Evolutionary conservation across 2,329 filamentous ascomycete species (phyloP).

Genomic region (Cercospora sojina): DNA sequence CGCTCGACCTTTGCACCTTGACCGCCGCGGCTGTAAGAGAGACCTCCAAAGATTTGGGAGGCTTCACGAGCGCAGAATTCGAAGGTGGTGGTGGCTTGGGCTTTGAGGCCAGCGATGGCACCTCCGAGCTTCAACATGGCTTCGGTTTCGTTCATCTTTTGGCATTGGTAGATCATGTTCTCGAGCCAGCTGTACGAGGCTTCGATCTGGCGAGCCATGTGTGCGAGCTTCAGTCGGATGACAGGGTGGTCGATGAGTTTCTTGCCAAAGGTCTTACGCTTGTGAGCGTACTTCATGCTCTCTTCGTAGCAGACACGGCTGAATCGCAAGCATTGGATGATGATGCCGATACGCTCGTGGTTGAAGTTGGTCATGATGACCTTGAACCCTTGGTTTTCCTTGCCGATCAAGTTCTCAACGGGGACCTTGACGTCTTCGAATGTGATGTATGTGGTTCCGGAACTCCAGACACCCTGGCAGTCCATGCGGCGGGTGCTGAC

Average conservation of each 20-base stretch:
- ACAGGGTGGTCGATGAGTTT: conserved; percentile 91
- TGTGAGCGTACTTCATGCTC: conserved; percentile 93
- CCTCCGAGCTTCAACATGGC: conserved; percentile 95
- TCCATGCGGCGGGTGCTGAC: conserved; percentile 95
- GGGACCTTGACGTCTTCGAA: conserved; percentile 99
- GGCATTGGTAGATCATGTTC: conserved; percentile 88
- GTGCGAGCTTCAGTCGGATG: conserved; percentile 82
- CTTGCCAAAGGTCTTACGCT: conserved; percentile 95
- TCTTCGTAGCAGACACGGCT: conserved; percentile 96
- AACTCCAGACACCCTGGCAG: conserved; percentile 95
- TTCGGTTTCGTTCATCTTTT: conserved; percentile 89
- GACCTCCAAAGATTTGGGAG: conserved; percentile 92
- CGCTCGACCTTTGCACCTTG: conserved; percentile 95
- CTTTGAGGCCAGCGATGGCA: conserved; percentile 90
- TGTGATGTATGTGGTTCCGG: conserved; percentile 93
- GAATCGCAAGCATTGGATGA: conserved; percentile 96
- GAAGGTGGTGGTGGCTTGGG: conserved; percentile 89
- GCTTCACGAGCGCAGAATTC: conserved; percentile 98
- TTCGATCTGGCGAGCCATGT: conserved; percentile 98
- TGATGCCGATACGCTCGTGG: conserved; percentile 97
- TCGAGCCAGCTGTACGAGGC: conserved; percentile 97
- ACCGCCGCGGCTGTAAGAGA: conserved; percentile 88
- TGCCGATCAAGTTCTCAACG: conserved; percentile 97
- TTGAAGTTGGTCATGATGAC: conserved; percentile 99
- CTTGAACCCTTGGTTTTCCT: conserved; percentile 97